Evolutionary conservation across 2,329 filamentous ascomycete genomes (phyloP), one percentile per base, ranked within the genome.

Genomic region (Fusarium bactridioides): DNA sequence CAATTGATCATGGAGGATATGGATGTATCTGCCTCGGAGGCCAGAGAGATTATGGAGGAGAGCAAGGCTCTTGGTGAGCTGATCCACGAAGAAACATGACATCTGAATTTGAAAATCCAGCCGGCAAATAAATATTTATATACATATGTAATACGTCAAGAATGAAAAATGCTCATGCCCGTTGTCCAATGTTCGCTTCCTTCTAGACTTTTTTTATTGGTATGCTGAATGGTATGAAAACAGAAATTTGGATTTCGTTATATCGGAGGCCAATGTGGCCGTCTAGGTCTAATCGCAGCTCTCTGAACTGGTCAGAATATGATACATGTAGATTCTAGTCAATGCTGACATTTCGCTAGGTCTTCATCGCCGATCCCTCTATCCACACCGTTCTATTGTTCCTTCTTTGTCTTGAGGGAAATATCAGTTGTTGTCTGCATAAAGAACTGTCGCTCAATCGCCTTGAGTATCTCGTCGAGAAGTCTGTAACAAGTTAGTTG

Each of bases 381-480:
- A 67, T 73, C 33, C 41, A 27, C 35, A 10, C 63, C 59, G 71
- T 54, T 62, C 41, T 86, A 87, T 80, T 84, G 82, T 67, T 88
- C 82, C 82, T 90, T 90, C 84, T 90, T 90, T 23, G 78, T 79
- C 80, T 84, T 83, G 45, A 82, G 74, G 37, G 81, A 76, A 62
- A 78, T 75, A 19, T 78, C 79, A 5, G 80, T 77, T 35, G 81
- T 85, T 73, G 83, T 88, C 75, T 89, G 85, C 76, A 88, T 82
- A 79, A 93, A 93, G 74, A 90, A 87, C 56, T 85, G 83, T 71
- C 92, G 87, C 85, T 98, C 94, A 48, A 92, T 74, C 60, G 90
- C 86, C 84, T 98, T 98, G 77, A 97, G 89, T 6, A 89, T 81
- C 83, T 98, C 94, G 74, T 98, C 94, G 74, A 97, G 92, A 61